Evolutionary conservation across 2,329 filamentous ascomycete species (phyloP), one percentile per base, ranked within the genome.

Genomic region (Ophiosphaerella korrae): DNA sequence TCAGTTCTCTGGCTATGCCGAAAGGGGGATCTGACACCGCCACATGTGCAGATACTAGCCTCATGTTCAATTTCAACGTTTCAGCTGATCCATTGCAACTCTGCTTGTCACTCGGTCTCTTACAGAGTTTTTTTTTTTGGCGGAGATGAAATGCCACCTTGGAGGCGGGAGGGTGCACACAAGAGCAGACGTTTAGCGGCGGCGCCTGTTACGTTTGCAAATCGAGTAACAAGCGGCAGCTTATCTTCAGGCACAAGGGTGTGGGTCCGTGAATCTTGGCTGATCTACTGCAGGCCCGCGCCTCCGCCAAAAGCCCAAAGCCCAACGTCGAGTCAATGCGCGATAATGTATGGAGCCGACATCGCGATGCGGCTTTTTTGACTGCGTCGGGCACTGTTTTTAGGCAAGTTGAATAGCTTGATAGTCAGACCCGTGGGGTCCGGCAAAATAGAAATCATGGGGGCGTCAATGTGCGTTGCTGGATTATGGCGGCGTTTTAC

Each of bases 161-260:
- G 45, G 18, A 18, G 24, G 33, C 37, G 31, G 16, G 44, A 52
- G 31, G 7, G 48, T 42, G 40, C 35, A 51, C 56, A 50, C 42
- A 43, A 55, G 49, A 32, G 26, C 42, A 26, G 18, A 42, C n/a
- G 39, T 39, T 45, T 44, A 42, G 59, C 42, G 51, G 57, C 63
- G 63, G 68, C 55, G 52, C 50, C 56, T 54, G 61, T 72, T 73
- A 72, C 68, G 67, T 69, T 57, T 63, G 57, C 43, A 45, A 46
- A 64, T 62, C 55, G 50, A 62, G 62, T 66, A 66, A 68, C 62
- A 58, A 64, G 37, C 14, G 56, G 29, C 41, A 46, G 57, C 67
- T 65, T 71, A 71, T 70, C 56, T 64, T 47, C 53, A 44, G 40
- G 41, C 40, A 47, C 23, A 52, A 58, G 58, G 58, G 56, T 38